Evolutionary conservation across 441 rosid species (phyloP), one percentile per base, ranked within the genome.

Genomic region (Iberis amara): DNA sequence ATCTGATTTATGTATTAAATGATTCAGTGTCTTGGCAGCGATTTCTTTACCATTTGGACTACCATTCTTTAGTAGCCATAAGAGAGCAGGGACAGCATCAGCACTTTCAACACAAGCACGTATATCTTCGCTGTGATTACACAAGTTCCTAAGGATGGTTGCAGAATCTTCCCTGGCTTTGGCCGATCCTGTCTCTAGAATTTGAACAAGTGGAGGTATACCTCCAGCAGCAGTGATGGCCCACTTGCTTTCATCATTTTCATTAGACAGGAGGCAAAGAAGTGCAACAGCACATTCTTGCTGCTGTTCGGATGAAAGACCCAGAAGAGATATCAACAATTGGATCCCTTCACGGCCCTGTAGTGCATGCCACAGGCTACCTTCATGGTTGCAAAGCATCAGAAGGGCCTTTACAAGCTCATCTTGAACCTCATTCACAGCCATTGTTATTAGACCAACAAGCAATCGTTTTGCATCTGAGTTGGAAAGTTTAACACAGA

Each of bases 191-290:
- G 89, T 85, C 82, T 94, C 99, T 47, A 94, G 75, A 75, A 94
- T 90, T 66, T 85, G 99, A 66, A 94, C 99, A 47, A 94, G 95
- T 8, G 99, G 99, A 71, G 99, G 99, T 72, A 94, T 94, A 50
- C 99, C 99, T 81, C 98, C 99, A 67, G 99, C 99, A 62, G 99
- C 99, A 47, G 99, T 94, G 71, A 94, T 90, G 40, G 99, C 99
- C 99, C 99, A 94, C 75, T 94, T 94, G 70, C 99, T 94, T 66
- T 94, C 99, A 70, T 94, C 99, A 43, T 90, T 88, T 79, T 94
- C 96, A 59, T 86, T 79, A 23, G 99, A 88, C 52, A 94, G 68
- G 65, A 94, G 94, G 67, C 83, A 83, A 58, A 94, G 92, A 74
- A 94, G 81, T 46, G 96, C 96, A 73, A 94, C 99, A 26, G 98